phyloP scores from a whole-genome alignment of 495 filamentous ascomycete species.

The Tirmania nivea region DNA sequence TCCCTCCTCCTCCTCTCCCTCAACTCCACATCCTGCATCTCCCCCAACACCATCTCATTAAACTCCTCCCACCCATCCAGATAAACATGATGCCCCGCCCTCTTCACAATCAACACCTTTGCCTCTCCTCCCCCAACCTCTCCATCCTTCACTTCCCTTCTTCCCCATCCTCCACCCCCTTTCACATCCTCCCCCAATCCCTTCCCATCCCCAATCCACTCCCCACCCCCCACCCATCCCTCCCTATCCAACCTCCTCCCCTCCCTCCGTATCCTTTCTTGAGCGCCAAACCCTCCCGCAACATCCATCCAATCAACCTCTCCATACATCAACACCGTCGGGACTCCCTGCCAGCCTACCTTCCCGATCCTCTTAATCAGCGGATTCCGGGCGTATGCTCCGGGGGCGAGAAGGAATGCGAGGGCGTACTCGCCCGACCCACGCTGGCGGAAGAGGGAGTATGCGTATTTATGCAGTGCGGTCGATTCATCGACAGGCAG shows the following conservation, averaged over 20 bases:
- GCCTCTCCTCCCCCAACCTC: constrained; percentile 32
- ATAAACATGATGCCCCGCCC: constrained; percentile 85
- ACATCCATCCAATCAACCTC: constrained; percentile 98
- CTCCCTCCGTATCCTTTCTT: constrained; percentile 38
- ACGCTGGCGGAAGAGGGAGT: constrained; percentile 76
- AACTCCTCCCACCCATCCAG: constrained; percentile 80
- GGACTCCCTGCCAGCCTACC: constrained; percentile 67
- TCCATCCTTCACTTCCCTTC: constrained; percentile 27
- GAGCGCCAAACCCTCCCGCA: constrained; percentile 57
- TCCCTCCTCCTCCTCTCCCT: constrained; percentile 17
- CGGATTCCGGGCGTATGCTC: constrained; percentile 74
- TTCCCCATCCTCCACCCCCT: neutral
- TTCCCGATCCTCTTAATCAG: constrained; percentile 51
- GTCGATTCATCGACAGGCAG: constrained; percentile 61
- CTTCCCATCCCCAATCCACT: constrained; percentile 41
- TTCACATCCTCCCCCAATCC: constrained; percentile 2
- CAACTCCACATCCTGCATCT: constrained; percentile 52
- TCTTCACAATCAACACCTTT: constrained; percentile 63
- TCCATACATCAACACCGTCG: constrained; percentile 83
- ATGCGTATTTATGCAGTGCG: constrained; percentile 75
- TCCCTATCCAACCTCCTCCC: constrained; percentile 32
- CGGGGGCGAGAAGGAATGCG: constrained; percentile 77
- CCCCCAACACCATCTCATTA: constrained; percentile 48
- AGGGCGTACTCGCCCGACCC: constrained; percentile 93
- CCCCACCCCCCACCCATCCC: constrained; percentile 37